phyloP scores from a whole-genome alignment of 2,329 filamentous ascomycete genomes.

The Diaporthe caulivora region DNA sequence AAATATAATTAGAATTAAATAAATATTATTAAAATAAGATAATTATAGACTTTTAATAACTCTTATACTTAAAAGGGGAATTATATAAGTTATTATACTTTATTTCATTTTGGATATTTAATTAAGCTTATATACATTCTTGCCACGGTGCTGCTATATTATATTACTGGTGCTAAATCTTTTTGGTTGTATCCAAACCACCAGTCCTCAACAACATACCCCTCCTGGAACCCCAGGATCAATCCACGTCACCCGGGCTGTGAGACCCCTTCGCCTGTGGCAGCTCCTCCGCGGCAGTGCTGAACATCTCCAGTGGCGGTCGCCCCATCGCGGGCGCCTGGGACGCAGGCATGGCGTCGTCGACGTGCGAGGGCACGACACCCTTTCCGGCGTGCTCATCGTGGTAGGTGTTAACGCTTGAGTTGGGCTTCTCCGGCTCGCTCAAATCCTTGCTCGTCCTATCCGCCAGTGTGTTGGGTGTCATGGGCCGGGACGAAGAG shows the following conservation, averaged over 20 bases:
- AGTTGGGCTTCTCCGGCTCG: constrained; percentile 31
- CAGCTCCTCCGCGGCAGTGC: constrained; percentile 64
- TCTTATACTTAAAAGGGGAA: too few relatives aligned
- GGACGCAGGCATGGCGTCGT: constrained; percentile 33
- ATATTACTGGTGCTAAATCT: not conserved
- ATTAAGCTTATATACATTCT: not conserved
- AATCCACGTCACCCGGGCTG: constrained; percentile 31
- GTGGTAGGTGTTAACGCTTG: not conserved
- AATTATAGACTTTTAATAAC: not conserved
- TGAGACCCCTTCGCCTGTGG: constrained; percentile 46
- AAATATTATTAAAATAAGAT: too few relatives aligned
- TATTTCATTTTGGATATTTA: too few relatives aligned
- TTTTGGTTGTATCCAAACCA: not conserved
- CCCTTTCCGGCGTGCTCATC: constrained; percentile 11
- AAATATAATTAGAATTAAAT: too few relatives aligned
- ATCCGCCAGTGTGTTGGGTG: constrained; percentile 40
- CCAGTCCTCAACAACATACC: not conserved
- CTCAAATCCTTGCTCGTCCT: constrained; percentile 38
- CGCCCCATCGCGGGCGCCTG: constrained; percentile 44
- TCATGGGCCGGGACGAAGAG: constrained; percentile 51
- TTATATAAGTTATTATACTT: not conserved
- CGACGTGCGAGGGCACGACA: constrained; percentile 23
- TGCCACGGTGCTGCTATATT: not conserved
- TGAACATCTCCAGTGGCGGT: constrained; percentile 65
- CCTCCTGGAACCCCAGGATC: not conserved